Evolutionary conservation across 768 basidiomycete species (phyloP).

Genomic region (Russula compacta): DNA sequence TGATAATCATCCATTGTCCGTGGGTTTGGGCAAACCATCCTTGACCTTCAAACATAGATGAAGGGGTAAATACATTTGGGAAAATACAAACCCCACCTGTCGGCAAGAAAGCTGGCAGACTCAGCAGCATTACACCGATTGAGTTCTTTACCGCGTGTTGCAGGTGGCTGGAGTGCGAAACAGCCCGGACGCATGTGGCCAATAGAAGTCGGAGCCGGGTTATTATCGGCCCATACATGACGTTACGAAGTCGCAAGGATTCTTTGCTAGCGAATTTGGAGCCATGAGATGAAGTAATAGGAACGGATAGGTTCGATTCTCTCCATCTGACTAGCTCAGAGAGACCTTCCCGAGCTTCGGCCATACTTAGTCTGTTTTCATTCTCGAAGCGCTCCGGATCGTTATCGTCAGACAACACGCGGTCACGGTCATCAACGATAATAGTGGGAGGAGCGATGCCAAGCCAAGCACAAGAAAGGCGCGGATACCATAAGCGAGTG

Average conservation of each 20-base stretch:
- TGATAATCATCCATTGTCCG: slow-evolving; percentile 44
- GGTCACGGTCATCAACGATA: slow-evolving; percentile 4
- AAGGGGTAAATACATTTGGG: not conserved
- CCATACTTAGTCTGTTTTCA: slow-evolving; percentile 9
- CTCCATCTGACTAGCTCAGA: slow-evolving; percentile 9
- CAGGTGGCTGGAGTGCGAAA: slow-evolving; percentile 35
- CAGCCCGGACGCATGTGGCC: slow-evolving; percentile 26
- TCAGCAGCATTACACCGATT: slow-evolving; percentile 34
- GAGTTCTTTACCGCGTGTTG: slow-evolving; percentile 40
- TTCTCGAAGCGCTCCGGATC: slow-evolving; percentile 1
- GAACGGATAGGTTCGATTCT: not conserved
- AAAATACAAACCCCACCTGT: slow-evolving; percentile 22
- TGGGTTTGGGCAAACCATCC: slow-evolving; percentile 32
- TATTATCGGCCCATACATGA: slow-evolving; percentile 21
- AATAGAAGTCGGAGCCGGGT: slow-evolving; percentile 28
- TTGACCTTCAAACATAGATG: slow-evolving; percentile 23
- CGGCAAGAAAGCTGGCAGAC: slow-evolving; percentile 37
- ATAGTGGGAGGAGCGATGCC: slow-evolving; percentile 14
- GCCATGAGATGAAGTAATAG: not conserved
- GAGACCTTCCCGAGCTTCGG: slow-evolving; percentile 15
- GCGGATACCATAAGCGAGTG: slow-evolving; percentile 16
- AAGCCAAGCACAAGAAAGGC: slow-evolving; percentile 15
- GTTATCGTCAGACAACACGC: slow-evolving; percentile 1
- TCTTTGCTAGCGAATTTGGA: not conserved
- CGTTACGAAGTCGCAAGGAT: slow-evolving; percentile 22